Evolutionary conservation across 169 alveolate species (phyloP).

Genomic region (Plasmodium vinckei): DNA sequence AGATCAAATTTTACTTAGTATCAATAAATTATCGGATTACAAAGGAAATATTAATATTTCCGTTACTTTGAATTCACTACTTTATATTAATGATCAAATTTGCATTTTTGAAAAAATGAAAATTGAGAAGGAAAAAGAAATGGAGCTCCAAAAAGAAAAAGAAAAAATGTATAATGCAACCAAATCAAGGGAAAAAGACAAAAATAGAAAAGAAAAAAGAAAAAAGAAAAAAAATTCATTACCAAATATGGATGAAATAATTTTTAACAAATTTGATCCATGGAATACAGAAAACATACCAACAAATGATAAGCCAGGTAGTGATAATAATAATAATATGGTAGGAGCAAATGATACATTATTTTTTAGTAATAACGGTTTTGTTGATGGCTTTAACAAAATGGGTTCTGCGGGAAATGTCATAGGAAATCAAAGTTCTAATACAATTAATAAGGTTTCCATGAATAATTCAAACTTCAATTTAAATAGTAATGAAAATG

Average conservation of each 20-base stretch:
- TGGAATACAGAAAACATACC: constrained; percentile 60
- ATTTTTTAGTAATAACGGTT: not conserved
- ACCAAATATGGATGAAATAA: constrained; percentile 48
- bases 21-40: constrained; percentile 63
- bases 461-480: not conserved
- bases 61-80: constrained; percentile 61
- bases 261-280: constrained; percentile 75
- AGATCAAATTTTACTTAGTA: constrained; percentile 39
- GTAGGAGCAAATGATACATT: not conserved
- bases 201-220: constrained; percentile 45
- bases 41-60: constrained; percentile 61
- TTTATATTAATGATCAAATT: constrained; percentile 69
- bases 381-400: not conserved
- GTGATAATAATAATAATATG: not conserved
- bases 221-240: constrained; percentile 21
- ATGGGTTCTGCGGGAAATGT: not conserved
- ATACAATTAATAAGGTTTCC: too few relatives aligned
- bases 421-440: not conserved
- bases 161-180: not conserved
- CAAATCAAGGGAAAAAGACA: constrained; percentile 14
- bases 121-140: constrained; percentile 3
- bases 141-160: not conserved
- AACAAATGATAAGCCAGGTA: constrained; percentile 5
- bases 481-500: constrained; percentile 23
- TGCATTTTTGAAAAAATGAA: constrained; percentile 38